Evolutionary conservation across 2,329 filamentous ascomycete genomes (phyloP).

Genomic region (Aureobasidium leucospermi): DNA sequence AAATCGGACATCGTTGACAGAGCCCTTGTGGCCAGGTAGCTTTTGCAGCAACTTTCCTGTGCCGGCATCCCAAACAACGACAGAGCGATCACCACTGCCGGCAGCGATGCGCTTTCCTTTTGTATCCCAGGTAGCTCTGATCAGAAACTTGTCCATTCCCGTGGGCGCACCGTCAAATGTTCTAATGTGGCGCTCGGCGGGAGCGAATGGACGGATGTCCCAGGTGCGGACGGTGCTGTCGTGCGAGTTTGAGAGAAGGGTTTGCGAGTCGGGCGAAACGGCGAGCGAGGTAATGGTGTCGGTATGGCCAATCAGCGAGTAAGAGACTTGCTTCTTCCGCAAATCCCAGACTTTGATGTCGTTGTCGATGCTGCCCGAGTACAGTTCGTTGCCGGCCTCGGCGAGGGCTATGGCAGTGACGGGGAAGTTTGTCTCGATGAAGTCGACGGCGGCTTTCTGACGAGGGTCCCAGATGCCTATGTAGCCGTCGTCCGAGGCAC

Average conservation of each 20-base stretch:
- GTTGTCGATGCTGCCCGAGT: constrained; percentile 91
- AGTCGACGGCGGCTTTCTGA: constrained; percentile 79
- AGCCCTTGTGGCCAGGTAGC: constrained; percentile 88
- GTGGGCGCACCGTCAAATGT: constrained; percentile 88
- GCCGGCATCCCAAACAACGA: constrained; percentile 82
- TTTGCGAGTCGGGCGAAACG: constrained; percentile 89
- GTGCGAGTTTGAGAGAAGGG: constrained; percentile 83
- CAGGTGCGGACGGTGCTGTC: constrained; percentile 91
- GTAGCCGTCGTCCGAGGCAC: constrained; percentile 85
- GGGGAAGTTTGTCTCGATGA: constrained; percentile 85
- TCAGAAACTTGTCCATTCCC: constrained; percentile 85
- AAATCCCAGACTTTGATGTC: constrained; percentile 97
- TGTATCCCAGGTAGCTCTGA: constrained; percentile 82
- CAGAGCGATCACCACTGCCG: constrained; percentile 83
- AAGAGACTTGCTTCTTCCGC: constrained; percentile 80
- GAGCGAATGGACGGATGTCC: constrained; percentile 93
- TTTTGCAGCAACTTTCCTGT: constrained; percentile 91
- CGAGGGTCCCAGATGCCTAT: constrained; percentile 96
- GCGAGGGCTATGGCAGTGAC: constrained; percentile 87
- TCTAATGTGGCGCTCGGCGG: constrained; percentile 72
- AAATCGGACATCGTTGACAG: constrained; percentile 91
- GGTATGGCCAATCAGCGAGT: constrained; percentile 80
- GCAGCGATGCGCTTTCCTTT: constrained; percentile 81
- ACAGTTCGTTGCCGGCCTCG: constrained; percentile 91
- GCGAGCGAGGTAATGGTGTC: constrained; percentile 87